Base-by-base conservation (phyloP, 2,329 filamentous ascomycete genomes). In the Epichloe baconii region DNA sequence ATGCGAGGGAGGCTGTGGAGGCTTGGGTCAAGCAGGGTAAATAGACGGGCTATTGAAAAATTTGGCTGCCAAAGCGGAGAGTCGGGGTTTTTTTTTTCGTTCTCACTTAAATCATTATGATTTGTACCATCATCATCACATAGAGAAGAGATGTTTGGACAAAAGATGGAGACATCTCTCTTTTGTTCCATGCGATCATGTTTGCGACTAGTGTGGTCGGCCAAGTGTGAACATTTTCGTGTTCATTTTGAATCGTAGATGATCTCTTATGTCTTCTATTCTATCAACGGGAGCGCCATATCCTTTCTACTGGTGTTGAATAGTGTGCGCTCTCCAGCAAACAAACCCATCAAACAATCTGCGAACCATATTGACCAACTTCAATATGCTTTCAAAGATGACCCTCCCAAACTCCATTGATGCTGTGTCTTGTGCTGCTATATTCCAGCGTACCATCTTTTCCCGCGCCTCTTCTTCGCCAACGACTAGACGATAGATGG, bases 1-100 rank as follows among this genome's bases (percentile, higher is more conserved):
- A 83, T 50, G 84, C 80, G 52, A 79, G 89, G 60, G 84, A 90
- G 69, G 77, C 78, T 47, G 72, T 96, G 53, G 89, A 96, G 75
- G 82, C 81, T 55, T 93, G 90, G 88, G 87, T 97, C 50, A 88
- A 81, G 74, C 90, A 94, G 77, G 90, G 88, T 52, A 86, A 85
- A 77, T 90, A 78, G 54, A 58, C 23, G 49, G 31, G 49, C 53
- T 45, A 51, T 41, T 49, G 62, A 61, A 57, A 64, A 26, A 41
- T 3, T 14, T 43, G 11, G 26, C 14, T 12, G 15, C 10, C 34
- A 17, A 11, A 19, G 36, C 12, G 34, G 10, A 12, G 23, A 35
- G 26, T 34, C 7, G 38, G 5, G 5, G 1, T 2, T 23, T 23
- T 23, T 23, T 23, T 19, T n/a, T 31, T 17, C 34, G 2, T 49